Conservation (phyloP, 768 basidiomycete genomes). For the Psilocybe azurescens region DNA sequence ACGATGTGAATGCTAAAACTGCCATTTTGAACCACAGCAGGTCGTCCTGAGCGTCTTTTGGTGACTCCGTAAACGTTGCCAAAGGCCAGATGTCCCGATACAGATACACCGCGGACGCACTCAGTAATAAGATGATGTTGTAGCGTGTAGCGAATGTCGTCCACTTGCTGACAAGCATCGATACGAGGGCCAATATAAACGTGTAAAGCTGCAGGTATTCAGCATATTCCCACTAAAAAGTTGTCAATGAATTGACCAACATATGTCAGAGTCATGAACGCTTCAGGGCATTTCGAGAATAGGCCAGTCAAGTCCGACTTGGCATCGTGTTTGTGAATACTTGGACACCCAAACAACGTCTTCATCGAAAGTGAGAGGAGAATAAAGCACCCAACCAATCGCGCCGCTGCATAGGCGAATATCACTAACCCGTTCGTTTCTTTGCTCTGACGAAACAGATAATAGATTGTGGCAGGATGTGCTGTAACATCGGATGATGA, state of each 20-base stretch:
- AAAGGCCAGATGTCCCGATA: constrained; percentile 64
- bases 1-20: constrained; percentile 40
- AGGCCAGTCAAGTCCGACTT: not conserved
- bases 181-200: constrained; percentile 42
- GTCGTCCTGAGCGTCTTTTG: constrained; percentile 49
- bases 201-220: constrained; percentile 39
- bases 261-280: constrained; percentile 5
- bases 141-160: constrained; percentile 16
- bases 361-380: constrained; percentile 15
- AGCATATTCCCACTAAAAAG: not conserved
- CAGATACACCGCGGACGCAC: constrained; percentile 44
- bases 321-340: not conserved
- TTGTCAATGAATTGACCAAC: not conserved
- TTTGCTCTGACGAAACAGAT: not conserved
- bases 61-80: constrained; percentile 46
- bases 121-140: constrained; percentile 31
- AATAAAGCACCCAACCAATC: constrained; percentile 17
- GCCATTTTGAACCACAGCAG: constrained; percentile 50
- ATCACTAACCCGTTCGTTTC: constrained; percentile 13
- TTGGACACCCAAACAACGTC: constrained; percentile 1
- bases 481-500: not conserved
- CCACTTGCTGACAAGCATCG: constrained; percentile 30
- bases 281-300: not conserved
- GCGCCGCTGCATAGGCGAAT: constrained; percentile 16
- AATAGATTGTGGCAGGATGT: constrained; percentile 6